These are phyloP conservation scores for Lepidium didymum DNA, from an alignment of 345 rosid genomes.

Conservation along the genomic window DNA sequence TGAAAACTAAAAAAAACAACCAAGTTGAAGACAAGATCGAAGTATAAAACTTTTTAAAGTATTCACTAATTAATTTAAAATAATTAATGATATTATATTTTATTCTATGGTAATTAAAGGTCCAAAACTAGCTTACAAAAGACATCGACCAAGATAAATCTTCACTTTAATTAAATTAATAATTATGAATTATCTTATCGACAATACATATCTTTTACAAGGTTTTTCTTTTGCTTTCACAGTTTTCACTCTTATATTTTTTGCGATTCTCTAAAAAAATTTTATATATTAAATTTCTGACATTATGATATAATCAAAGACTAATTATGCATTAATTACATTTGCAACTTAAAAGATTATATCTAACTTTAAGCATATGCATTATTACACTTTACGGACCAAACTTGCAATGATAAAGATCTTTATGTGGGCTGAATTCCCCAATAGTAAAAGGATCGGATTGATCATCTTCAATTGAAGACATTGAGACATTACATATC, in stretches of 20 bases:
- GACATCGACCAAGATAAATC: conserved; percentile 21
- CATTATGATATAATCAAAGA: conserved; percentile 17
- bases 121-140: neutral
- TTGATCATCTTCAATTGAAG: neutral
- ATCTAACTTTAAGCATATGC: conserved; percentile 22
- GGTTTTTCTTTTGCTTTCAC: conserved; percentile 27
- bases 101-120: neutral
- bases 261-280: conserved; percentile 22
- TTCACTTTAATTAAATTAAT: conserved; percentile 15
- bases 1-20: conserved; percentile 23
- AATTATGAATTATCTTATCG: conserved; percentile 5
- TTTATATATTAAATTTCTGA: neutral
- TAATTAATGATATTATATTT: neutral
- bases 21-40: conserved; percentile 21
- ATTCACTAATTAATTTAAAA: neutral
- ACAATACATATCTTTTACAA: conserved; percentile 2
- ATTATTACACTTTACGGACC: conserved; percentile 19
- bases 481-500: neutral
- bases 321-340: neutral
- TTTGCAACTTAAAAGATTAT: conserved; percentile 17
- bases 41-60: conserved; percentile 12
- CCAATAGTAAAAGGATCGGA: too few species aligned
- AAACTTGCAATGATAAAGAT: neutral
- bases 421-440: neutral
- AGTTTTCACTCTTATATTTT: conserved; percentile 19